These are phyloP conservation scores for Bretschneidera sinensis DNA, from an alignment of 345 rosid species.

Conservation along the genomic window DNA sequence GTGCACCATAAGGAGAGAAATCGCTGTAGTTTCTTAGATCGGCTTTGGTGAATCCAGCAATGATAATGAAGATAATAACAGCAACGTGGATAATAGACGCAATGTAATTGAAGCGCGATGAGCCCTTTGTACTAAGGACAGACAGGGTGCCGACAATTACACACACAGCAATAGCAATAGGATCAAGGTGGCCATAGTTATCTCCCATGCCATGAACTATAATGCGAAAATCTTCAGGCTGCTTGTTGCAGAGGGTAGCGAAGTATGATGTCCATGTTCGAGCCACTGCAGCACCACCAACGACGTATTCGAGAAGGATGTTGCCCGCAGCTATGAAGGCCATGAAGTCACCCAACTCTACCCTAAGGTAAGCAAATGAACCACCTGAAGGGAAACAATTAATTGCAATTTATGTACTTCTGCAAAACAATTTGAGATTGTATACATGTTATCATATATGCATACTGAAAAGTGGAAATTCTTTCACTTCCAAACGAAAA, in stretches of 20 bases:
- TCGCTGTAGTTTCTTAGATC: conserved; percentile 43
- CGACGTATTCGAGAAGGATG: conserved; percentile 64
- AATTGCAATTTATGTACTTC: neutral
- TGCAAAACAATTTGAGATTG: no score
- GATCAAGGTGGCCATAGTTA: conserved; percentile 64
- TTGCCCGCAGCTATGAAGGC: conserved; percentile 91
- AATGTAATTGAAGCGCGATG: conserved; percentile 65
- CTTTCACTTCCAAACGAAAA: no score
- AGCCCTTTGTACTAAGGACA: conserved; percentile 65
- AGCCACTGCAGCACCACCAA: conserved; percentile 74
- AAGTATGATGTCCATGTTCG: conserved; percentile 86
- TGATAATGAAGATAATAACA: conserved; percentile 63
- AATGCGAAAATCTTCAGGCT: conserved; percentile 63
- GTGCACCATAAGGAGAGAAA: conserved; percentile 49
- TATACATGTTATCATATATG: no score
- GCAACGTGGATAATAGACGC: conserved; percentile 62
- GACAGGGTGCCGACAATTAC: conserved; percentile 46
- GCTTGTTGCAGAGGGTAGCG: conserved; percentile 72
- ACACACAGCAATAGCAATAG: conserved; percentile 54
- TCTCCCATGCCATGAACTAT: conserved; percentile 37
- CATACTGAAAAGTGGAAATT: no score
- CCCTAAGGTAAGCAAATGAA: conserved; percentile 82
- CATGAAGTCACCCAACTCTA: conserved; percentile 86
- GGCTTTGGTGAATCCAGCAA: conserved; percentile 58
- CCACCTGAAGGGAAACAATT: conserved; percentile 42